Percentiles rank a stretch among this genome's conserved stretches.
Conservation (phyloP, 129 eudicot genomes). For the Deinandra increscens region DNA sequence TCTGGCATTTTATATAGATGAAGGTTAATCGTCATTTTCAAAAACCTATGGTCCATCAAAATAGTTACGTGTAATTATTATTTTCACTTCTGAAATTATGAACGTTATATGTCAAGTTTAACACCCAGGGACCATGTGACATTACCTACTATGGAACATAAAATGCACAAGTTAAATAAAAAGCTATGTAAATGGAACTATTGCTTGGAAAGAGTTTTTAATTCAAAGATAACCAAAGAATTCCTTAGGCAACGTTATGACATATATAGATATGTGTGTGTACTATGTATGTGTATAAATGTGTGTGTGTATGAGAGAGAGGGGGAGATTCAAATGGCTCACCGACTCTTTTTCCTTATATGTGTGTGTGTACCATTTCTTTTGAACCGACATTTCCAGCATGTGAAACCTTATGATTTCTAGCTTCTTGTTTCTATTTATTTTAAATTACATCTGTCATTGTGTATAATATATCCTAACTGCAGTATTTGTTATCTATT, state of each 20-base stretch:
- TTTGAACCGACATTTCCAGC: neutral
- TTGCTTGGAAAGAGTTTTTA: neutral
- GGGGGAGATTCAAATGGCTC: neutral
- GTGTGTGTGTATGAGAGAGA: neutral
- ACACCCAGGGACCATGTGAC: neutral
- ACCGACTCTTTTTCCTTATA: neutral
- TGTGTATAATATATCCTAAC: neutral
- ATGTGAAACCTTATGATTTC: neutral
- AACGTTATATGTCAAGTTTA: constrained; percentile 13
- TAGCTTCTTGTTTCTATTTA: neutral
- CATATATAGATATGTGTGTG: too few species aligned
- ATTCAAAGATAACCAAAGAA: neutral
- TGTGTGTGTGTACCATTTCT: too few species aligned
- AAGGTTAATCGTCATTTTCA: constrained; percentile 5
- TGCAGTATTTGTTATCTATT: neutral
- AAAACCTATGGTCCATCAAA: neutral
- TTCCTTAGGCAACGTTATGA: neutral
- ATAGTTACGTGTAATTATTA: neutral
- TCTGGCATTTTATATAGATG: constrained; percentile 25
- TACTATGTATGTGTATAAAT: neutral
- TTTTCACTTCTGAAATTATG: too few species aligned
- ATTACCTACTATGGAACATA: neutral
- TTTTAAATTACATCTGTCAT: too few species aligned
- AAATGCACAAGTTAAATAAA: constrained; percentile 1
- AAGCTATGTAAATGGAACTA: neutral